These are phyloP conservation scores for Cryptosporidium viatorum DNA, from an alignment of 169 alveolate species.

Conservation along the genomic window DNA sequence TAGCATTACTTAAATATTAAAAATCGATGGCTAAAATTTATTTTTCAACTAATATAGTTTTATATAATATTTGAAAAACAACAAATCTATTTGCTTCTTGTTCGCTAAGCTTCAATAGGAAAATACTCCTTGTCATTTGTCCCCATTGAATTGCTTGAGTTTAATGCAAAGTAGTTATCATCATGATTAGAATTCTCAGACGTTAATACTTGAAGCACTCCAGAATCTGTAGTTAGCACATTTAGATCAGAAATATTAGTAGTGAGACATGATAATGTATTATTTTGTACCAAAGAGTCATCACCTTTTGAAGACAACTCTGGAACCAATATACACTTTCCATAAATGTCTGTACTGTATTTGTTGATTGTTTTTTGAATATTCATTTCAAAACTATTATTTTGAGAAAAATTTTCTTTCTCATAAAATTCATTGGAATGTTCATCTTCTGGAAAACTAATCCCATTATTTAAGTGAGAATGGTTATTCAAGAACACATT, in stretches of 20 bases:
- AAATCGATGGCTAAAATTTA: neutral
- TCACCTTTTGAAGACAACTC: constrained; percentile 8
- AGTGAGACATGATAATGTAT: constrained; percentile 23
- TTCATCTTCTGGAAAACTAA: neutral
- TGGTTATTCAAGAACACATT: constrained; percentile 25
- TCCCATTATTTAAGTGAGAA: neutral
- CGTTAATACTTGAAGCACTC: constrained; percentile 49
- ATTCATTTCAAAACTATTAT: neutral
- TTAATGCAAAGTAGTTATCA: constrained; percentile 21
- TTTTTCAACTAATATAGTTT: constrained; percentile 19
- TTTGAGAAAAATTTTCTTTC: neutral
- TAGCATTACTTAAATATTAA: neutral
- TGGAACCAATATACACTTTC: constrained; percentile 16
- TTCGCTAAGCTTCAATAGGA: constrained; percentile 11
- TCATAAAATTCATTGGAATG: neutral
- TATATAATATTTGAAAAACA: constrained; percentile 26
- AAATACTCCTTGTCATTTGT: constrained; percentile 23
- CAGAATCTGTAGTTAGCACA: constrained; percentile 49
- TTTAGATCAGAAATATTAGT: constrained; percentile 60
- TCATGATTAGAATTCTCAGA: constrained; percentile 61
- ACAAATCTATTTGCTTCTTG: neutral
- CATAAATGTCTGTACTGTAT: neutral
- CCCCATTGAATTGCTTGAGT: neutral
- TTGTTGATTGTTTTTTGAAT: neutral
- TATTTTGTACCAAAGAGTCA: neutral